phyloP scores from a whole-genome alignment of 768 basidiomycete genomes.

The Auriscalpium microsporum region DNA sequence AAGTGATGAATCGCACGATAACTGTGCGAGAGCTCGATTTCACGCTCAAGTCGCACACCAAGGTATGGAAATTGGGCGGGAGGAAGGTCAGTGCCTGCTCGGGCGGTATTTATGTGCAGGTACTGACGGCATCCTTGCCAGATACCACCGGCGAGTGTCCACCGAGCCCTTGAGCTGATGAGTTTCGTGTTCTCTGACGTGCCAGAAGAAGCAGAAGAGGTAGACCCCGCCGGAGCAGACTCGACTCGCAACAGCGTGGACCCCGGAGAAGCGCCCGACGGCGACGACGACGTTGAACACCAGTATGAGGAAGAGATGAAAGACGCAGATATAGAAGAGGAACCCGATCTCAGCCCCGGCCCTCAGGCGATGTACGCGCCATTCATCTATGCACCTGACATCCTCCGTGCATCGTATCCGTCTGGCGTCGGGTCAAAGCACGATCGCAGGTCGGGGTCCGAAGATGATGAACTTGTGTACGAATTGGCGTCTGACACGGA shows the following conservation, averaged over 20 bases:
- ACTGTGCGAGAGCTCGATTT: slow-evolving; percentile 51
- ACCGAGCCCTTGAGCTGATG: slow-evolving; percentile 41
- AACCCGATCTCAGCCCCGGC: slow-evolving; percentile 12
- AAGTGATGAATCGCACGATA: slow-evolving; percentile 43
- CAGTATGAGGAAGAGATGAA: slow-evolving; percentile 3
- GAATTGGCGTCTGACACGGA: slow-evolving; percentile 26
- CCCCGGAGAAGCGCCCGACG: neutral
- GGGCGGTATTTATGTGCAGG: neutral
- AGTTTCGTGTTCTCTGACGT: slow-evolving; percentile 13
- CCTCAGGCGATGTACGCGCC: slow-evolving; percentile 29
- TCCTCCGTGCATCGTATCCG: slow-evolving; percentile 13
- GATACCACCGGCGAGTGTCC: slow-evolving; percentile 37
- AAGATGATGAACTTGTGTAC: neutral
- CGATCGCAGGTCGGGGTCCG: slow-evolving; percentile 8
- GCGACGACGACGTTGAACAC: neutral
- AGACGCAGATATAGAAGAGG: slow-evolving; percentile 3
- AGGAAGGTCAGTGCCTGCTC: slow-evolving; percentile 21
- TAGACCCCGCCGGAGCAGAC: slow-evolving; percentile 5
- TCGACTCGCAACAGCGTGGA: neutral
- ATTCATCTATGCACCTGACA: slow-evolving; percentile 25
- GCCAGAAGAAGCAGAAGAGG: slow-evolving; percentile 7
- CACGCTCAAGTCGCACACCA: slow-evolving; percentile 47
- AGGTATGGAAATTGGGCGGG: slow-evolving; percentile 44
- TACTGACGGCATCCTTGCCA: slow-evolving; percentile 15
- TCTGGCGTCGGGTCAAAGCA: slow-evolving; percentile 16